These are phyloP conservation scores for Lachnellula occidentalis DNA, from an alignment of 2,329 filamentous ascomycete species.

Conservation along the genomic window DNA sequence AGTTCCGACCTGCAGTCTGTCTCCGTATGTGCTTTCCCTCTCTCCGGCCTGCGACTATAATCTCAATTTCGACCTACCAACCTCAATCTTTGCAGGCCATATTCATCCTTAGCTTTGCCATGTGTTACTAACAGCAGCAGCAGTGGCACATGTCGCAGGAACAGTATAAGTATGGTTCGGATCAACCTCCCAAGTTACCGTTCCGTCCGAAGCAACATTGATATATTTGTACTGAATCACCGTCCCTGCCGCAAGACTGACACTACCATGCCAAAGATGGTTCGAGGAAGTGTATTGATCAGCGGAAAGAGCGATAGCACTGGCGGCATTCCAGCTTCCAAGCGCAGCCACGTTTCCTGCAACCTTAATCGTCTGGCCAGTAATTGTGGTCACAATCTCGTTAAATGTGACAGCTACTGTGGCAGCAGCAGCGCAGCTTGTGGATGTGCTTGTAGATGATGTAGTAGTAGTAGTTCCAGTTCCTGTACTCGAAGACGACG, in stretches of 20 bases:
- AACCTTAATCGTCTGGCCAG: conserved; percentile 61
- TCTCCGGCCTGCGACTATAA: too few relatives aligned
- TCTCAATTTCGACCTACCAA: too few relatives aligned
- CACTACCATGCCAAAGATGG: conserved; percentile 54
- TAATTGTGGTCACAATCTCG: conserved; percentile 49
- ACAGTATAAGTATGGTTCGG: conserved; percentile 28
- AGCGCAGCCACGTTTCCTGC: conserved; percentile 54
- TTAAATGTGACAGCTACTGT: conserved; percentile 53
- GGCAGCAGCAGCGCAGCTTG: conserved; percentile 1
- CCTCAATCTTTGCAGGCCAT: too few relatives aligned
- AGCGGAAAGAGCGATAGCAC: conserved; percentile 53
- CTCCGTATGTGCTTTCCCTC: too few relatives aligned
- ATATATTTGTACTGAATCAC: conserved; percentile 65
- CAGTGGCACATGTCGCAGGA: conserved; percentile 21
- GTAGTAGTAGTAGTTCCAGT: conserved; percentile 12
- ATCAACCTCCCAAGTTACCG: conserved; percentile 60
- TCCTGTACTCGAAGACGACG: background rate
- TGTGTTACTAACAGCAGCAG: conserved; percentile 17
- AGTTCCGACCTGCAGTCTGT: too few relatives aligned
- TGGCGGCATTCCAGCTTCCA: conserved; percentile 54
- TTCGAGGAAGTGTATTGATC: conserved; percentile 52
- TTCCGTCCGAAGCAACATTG: conserved; percentile 48
- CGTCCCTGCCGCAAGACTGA: conserved; percentile 51
- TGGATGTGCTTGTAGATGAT: conserved; percentile 1
- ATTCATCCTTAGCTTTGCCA: conserved; percentile 14